phyloP scores from a whole-genome alignment of 2,329 filamentous ascomycete genomes.

The Microthyrium microscopicum region DNA sequence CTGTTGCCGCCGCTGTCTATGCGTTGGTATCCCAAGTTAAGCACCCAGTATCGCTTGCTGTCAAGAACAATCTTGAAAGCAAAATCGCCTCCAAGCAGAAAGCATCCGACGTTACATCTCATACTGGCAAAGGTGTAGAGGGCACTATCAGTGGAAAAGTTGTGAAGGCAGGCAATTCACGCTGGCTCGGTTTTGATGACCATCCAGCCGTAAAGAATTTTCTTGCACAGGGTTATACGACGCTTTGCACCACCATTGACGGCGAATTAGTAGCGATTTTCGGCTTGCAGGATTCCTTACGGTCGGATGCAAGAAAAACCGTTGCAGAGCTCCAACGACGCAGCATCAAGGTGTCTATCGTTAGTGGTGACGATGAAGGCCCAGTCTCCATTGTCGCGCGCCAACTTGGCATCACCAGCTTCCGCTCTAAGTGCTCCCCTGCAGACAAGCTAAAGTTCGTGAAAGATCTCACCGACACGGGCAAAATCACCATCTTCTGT shows the following conservation, averaged over 20 bases:
- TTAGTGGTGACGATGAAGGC: conserved; percentile 38
- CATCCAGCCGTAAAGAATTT: conserved; percentile 18
- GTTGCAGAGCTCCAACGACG: conserved; percentile 33
- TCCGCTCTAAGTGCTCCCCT: conserved; percentile 30
- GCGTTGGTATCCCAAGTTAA: conserved; percentile 28
- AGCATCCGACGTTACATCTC: conserved; percentile 17
- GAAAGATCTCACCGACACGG: conserved; percentile 11
- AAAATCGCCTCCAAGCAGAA: not conserved
- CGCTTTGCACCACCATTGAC: conserved; percentile 40
- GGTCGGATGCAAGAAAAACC: conserved; percentile 33
- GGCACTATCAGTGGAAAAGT: conserved; percentile 17
- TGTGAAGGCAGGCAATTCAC: conserved; percentile 30
- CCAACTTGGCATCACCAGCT: conserved; percentile 22
- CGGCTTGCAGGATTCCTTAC: conserved; percentile 31
- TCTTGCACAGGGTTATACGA: conserved; percentile 27
- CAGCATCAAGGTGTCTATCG: conserved; percentile 34
- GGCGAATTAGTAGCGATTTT: conserved; percentile 28
- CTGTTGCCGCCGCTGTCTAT: conserved; percentile 13
- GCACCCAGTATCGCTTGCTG: conserved; percentile 36
- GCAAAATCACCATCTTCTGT: conserved; percentile 39
- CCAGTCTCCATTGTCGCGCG: conserved; percentile 24
- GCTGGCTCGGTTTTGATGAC: conserved; percentile 26
- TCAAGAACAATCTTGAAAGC: conserved; percentile 25
- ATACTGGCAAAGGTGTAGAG: conserved; percentile 28
- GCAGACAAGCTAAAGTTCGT: conserved; percentile 39